Base-by-base conservation (phyloP, 106 monocot species). In the Apostasia ramifera region DNA sequence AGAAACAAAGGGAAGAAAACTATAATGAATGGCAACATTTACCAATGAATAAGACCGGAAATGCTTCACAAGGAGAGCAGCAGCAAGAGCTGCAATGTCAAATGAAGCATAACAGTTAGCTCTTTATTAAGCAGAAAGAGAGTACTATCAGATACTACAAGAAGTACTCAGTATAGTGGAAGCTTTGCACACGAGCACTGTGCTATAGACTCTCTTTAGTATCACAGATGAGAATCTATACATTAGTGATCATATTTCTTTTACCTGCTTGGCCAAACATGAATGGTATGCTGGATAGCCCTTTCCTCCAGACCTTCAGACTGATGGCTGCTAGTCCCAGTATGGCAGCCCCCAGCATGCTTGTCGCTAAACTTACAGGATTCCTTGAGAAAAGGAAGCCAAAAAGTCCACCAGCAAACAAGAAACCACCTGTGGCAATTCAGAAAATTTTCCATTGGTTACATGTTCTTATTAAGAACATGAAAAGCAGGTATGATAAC, bases 221-320 rank as follows among this genome's bases (percentile, higher is more conserved):
- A 26, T 26, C 26, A 26, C 26, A 26, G 26, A 26, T 26, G 26
- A 26, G 26, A 26, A 26, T 26, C 26, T 26, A 26, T 26, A 26
- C 26, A 26, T 26, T 65, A 8, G 48, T 47, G 48, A 65, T 14
- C 26, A 47, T 44, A 65, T 47, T 65, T 48, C 26, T 65, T 6
- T 1, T 77, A 84, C 88, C 83, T 81, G 74, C 77, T 88, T 88
- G 88, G 13, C 81, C 88, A 66, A 87, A 47, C 44, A 87, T 83
- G 54, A 87, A 83, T 45, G 87, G 83, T 70, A 81, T 50, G 57
- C 87, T 78, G 46, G 83, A 83, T 73, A 69, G 58, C 0, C 87
- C 87, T 64, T 70, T 71, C 70, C 80, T 80, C 87, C 87, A 87
- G 13, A 87, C 72, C 66, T 83, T 87, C 56, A 87, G 66, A 67